These are phyloP conservation scores for Tranzscheliella williamsii DNA, from an alignment of 1,284 basidiomycete genomes.

Conservation along the genomic window DNA sequence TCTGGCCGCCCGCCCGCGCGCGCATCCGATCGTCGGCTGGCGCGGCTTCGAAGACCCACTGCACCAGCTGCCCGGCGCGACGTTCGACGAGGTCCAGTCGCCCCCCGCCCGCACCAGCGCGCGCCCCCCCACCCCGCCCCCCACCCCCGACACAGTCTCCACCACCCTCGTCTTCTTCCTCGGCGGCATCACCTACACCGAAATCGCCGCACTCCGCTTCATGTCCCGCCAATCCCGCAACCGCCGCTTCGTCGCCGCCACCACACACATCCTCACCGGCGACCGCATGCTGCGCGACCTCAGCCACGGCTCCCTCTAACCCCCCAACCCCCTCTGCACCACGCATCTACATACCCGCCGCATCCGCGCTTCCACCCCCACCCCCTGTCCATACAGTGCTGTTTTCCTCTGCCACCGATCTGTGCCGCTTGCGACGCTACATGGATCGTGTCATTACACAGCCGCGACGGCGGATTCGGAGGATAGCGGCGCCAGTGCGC, in stretches of 20 bases:
- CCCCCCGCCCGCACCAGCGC: no score
- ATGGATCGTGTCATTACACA: no score
- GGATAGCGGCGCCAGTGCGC: no score
- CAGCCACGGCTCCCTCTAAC: constrained; percentile 2
- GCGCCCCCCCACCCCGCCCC: not conserved
- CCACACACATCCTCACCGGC: constrained; percentile 51
- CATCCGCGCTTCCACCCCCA: no score
- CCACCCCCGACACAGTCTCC: constrained; percentile 63
- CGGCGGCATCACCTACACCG: constrained; percentile 97
- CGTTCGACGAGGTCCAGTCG: constrained; percentile 79
- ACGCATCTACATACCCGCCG: no score
- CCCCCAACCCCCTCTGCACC: no score
- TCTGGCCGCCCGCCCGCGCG: constrained; percentile 63
- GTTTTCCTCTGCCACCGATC: no score
- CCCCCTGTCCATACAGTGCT: no score
- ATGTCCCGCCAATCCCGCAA: constrained; percentile 67
- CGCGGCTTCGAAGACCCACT: constrained; percentile 92
- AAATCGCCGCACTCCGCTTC: constrained; percentile 91
- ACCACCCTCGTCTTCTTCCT: constrained; percentile 95
- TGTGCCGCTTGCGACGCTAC: no score
- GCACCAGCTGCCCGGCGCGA: constrained; percentile 77
- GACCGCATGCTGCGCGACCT: constrained; percentile 33
- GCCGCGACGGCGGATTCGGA: no score
- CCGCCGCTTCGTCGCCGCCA: constrained; percentile 48
- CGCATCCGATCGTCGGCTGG: constrained; percentile 91